Conservation (phyloP, 768 basidiomycete species). For the Hemileccinum rubropunctum region DNA sequence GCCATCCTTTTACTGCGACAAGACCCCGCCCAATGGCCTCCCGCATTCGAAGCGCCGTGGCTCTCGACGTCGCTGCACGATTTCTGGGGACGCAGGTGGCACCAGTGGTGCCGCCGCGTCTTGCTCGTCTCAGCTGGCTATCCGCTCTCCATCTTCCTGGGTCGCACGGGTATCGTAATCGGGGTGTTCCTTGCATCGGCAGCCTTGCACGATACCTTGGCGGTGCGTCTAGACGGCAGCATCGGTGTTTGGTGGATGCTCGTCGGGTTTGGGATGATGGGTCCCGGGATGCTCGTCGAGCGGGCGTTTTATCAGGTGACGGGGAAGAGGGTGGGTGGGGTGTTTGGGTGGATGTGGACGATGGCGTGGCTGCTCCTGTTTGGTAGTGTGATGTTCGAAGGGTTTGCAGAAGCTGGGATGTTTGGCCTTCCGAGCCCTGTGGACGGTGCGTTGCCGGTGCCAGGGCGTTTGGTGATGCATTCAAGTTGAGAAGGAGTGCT, state of each 20-base stretch:
- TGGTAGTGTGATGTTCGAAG: constrained; percentile 25
- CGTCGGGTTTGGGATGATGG: constrained; percentile 53
- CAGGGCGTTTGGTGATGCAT: background rate
- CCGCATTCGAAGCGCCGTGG: constrained; percentile 34
- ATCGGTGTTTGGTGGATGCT: constrained; percentile 40
- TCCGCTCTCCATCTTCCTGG: constrained; percentile 37
- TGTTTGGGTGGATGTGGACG: constrained; percentile 26
- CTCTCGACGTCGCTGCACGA: constrained; percentile 33
- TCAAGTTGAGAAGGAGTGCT: constrained; percentile 4
- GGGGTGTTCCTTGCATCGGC: constrained; percentile 59
- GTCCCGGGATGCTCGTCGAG: too few species aligned
- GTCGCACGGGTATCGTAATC: constrained; percentile 47
- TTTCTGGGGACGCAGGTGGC: constrained; percentile 41
- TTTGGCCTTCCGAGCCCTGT: background rate
- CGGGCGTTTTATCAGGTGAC: too few species aligned
- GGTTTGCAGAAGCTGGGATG: constrained; percentile 11
- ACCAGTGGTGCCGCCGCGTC: constrained; percentile 32
- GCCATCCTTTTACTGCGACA: constrained; percentile 29
- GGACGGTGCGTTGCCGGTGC: too few species aligned
- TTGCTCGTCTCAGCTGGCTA: constrained; percentile 32
- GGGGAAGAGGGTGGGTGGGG: constrained; percentile 30
- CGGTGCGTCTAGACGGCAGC: constrained; percentile 49
- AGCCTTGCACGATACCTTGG: constrained; percentile 49
- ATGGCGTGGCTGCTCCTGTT: constrained; percentile 14
- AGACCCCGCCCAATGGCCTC: constrained; percentile 32